Evolutionary conservation across 2,329 filamentous ascomycete genomes (phyloP).

Genomic region (Cytospora leucostoma): DNA sequence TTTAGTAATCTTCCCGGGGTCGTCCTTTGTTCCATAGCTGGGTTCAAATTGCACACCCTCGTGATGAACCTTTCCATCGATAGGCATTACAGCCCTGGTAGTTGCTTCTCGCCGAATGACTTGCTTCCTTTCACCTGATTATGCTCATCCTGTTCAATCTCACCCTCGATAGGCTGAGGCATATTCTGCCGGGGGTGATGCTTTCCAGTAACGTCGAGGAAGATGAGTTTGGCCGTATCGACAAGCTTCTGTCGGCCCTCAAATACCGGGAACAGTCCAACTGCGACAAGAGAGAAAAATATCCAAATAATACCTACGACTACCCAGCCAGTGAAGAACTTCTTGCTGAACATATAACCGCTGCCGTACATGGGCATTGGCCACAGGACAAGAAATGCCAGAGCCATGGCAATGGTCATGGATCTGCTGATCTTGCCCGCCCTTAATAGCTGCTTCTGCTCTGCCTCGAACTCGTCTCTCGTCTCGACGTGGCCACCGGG

Average conservation of each 20-base stretch:
- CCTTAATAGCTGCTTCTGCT: slow-evolving; percentile 39
- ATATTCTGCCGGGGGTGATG: slow-evolving; percentile 35
- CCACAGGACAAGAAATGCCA: slow-evolving; percentile 79
- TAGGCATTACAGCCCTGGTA: slow-evolving; percentile 9
- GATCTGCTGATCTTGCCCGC: slow-evolving; percentile 39
- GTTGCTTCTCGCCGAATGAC: background rate
- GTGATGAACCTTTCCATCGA: background rate
- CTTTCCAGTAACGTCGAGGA: slow-evolving; percentile 57
- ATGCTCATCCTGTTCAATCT: slow-evolving; percentile 6
- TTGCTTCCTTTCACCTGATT: slow-evolving; percentile 6
- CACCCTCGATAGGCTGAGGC: slow-evolving; percentile 22
- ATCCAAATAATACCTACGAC: slow-evolving; percentile 78
- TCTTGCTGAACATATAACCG: slow-evolving; percentile 78
- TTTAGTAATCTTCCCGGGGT: too few species aligned
- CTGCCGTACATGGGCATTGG: slow-evolving; percentile 89
- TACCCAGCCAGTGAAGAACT: slow-evolving; percentile 83
- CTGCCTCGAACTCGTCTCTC: slow-evolving; percentile 43
- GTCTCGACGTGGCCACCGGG: slow-evolving; percentile 47
- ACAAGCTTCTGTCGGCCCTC: slow-evolving; percentile 72
- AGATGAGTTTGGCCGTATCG: slow-evolving; percentile 63
- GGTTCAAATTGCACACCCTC: too few species aligned
- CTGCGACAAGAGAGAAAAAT: slow-evolving; percentile 69
- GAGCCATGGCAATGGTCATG: slow-evolving; percentile 35
- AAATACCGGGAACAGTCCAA: slow-evolving; percentile 79
- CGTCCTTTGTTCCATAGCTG: too few species aligned